Evolutionary conservation across 768 basidiomycete species (phyloP).

Genomic region (Mycena venus): DNA sequence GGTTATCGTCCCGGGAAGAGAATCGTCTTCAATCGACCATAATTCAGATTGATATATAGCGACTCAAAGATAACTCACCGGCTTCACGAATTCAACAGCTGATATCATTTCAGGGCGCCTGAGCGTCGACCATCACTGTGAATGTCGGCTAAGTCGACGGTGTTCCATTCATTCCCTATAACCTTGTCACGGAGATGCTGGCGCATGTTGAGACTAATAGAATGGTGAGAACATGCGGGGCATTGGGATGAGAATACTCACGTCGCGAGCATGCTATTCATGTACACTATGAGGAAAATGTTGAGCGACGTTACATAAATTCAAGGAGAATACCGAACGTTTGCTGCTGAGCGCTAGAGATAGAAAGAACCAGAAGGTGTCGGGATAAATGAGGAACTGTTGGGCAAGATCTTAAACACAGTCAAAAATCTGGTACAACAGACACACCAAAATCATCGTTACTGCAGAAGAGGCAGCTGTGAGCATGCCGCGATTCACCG

Average conservation of each 20-base stretch:
- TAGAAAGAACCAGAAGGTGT: slow-evolving; percentile 33
- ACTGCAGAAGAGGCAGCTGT: slow-evolving; percentile 11
- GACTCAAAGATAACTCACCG: background rate
- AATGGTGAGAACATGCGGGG: background rate
- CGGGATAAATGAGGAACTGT: slow-evolving; percentile 21
- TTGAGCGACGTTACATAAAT: background rate
- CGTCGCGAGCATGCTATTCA: slow-evolving; percentile 36
- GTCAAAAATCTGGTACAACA: background rate
- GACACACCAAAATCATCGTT: slow-evolving; percentile 22
- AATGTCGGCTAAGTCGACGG: background rate
- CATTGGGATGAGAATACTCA: background rate
- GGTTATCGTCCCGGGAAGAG: background rate
- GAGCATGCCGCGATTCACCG: slow-evolving; percentile 28
- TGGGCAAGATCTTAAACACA: background rate
- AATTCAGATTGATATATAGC: background rate
- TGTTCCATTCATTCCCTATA: background rate
- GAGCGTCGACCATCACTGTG: background rate
- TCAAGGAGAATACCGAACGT: background rate
- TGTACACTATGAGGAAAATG: slow-evolving; percentile 16
- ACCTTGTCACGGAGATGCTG: slow-evolving; percentile 3
- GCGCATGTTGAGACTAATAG: slow-evolving; percentile 23
- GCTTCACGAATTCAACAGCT: slow-evolving; percentile 23
- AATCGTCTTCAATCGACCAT: background rate
- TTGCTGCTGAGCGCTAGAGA: slow-evolving; percentile 29
- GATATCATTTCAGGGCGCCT: no score